Percentiles rank a stretch among this genome's conserved stretches.
phyloP scores from a whole-genome alignment of 805 yeast genomes.

The Millerozyma miso region DNA sequence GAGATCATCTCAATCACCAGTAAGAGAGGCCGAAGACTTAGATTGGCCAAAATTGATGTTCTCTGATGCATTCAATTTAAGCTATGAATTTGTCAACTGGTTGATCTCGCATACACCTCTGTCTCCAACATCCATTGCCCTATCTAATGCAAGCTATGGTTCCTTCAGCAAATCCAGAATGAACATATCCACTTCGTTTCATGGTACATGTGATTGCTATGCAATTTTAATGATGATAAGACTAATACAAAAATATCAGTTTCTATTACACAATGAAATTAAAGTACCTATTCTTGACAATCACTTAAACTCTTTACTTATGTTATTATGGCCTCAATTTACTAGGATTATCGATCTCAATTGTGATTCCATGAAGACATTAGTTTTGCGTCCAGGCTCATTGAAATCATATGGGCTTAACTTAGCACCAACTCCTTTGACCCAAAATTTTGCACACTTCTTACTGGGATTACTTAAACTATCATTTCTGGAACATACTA shows the following conservation, averaged over 20 bases:
- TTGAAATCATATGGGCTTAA: conserved; percentile 15
- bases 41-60: conserved; percentile 39
- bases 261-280: conserved; percentile 59
- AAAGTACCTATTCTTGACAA: conserved; percentile 68
- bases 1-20: background rate
- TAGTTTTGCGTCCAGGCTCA: conserved; percentile 25
- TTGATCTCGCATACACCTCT: conserved; percentile 36
- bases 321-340: conserved; percentile 82
- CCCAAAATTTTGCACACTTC: conserved; percentile 75
- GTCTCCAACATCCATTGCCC: conserved; percentile 18
- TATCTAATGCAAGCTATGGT: conserved; percentile 13
- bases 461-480: conserved; percentile 68
- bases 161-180: conserved; percentile 39
- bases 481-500: conserved; percentile 19
- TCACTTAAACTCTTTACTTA: conserved; percentile 60
- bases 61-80: conserved; percentile 32
- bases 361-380: conserved; percentile 64
- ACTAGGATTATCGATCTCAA: conserved; percentile 73
- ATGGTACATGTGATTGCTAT: conserved; percentile 60
- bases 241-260: conserved; percentile 59
- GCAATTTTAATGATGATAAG: conserved; percentile 77
- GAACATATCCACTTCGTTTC: conserved; percentile 12
- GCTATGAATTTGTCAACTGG: conserved; percentile 44
- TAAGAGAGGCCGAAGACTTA: conserved; percentile 5
- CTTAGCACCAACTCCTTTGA: conserved; percentile 50